Evolutionary conservation across 805 yeast genomes (phyloP).

Genomic region (Pichia cabralensis): DNA sequence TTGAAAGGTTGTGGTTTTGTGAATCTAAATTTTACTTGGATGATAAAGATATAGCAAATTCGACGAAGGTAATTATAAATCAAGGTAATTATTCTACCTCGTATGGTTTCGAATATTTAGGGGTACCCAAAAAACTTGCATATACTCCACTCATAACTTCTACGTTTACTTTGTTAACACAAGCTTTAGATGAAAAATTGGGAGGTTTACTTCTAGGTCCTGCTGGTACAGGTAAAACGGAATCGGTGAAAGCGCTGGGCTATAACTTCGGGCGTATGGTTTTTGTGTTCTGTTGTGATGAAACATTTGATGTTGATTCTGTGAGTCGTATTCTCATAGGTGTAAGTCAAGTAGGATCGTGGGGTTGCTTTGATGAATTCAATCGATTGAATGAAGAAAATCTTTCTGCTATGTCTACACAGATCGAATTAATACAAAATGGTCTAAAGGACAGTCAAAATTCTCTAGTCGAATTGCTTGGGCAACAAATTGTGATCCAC

Average conservation of each 20-base stretch:
- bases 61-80: constrained; percentile 29
- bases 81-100: constrained; percentile 41
- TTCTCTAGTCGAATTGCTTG: constrained; percentile 34
- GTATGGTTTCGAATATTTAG: constrained; percentile 81
- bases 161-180: constrained; percentile 59
- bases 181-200: constrained; percentile 57
- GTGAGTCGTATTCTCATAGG: constrained; percentile 74
- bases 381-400: constrained; percentile 65
- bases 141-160: constrained; percentile 62
- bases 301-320: constrained; percentile 70
- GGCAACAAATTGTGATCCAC: constrained; percentile 30
- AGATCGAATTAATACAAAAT: constrained; percentile 59
- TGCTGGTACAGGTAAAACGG: constrained; percentile 97
- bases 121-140: constrained; percentile 63
- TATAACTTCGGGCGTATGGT: constrained; percentile 72
- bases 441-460: constrained; percentile 28
- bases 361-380: constrained; percentile 97
- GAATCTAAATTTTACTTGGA: constrained; percentile 42
- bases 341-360: constrained; percentile 71
- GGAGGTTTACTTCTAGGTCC: constrained; percentile 97
- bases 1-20: constrained; percentile 49
- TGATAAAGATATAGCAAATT: constrained; percentile 15
- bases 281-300: constrained; percentile 85
- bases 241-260: constrained; percentile 77
- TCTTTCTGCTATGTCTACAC: constrained; percentile 78